Evolutionary conservation across 2,329 filamentous ascomycete genomes (phyloP).

Genomic region (Fusarium burgessii): DNA sequence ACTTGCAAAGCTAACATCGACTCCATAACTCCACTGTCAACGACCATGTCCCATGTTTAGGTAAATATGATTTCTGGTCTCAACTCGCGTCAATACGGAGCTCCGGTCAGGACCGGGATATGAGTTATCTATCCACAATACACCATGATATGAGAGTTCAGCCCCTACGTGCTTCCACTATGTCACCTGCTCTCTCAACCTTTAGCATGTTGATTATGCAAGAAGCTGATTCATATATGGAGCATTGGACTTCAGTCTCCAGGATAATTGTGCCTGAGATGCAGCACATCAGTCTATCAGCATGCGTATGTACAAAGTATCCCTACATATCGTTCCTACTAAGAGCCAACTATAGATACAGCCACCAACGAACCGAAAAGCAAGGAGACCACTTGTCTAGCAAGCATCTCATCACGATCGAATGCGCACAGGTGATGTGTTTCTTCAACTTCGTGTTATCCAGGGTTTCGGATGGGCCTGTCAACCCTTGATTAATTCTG

Average conservation of each 20-base stretch:
- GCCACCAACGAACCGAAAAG: background rate
- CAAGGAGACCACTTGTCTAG: constrained; percentile 9
- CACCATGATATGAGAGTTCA: background rate
- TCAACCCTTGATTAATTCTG: constrained; percentile 24
- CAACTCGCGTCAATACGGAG: constrained; percentile 3
- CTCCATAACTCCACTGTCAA: constrained; percentile 8
- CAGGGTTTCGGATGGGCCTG: constrained; percentile 15
- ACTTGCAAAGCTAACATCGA: constrained; percentile 1
- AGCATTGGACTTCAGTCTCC: background rate
- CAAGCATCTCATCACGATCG: background rate
- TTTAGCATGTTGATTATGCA: background rate
- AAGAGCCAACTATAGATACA: background rate
- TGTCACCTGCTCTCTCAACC: background rate
- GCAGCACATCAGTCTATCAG: background rate
- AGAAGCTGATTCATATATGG: background rate
- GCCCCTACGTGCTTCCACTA: constrained; percentile 16
- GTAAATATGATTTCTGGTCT: constrained; percentile 19
- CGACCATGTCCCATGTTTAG: background rate
- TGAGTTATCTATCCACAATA: background rate
- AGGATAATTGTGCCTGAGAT: background rate
- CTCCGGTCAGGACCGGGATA: constrained; percentile 2
- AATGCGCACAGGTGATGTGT: constrained; percentile 16
- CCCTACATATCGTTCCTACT: constrained; percentile 6
- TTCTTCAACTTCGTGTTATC: constrained; percentile 11
- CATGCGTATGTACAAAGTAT: background rate